phyloP scores from a whole-genome alignment of 768 basidiomycete species.

The Mycena belliarum region DNA sequence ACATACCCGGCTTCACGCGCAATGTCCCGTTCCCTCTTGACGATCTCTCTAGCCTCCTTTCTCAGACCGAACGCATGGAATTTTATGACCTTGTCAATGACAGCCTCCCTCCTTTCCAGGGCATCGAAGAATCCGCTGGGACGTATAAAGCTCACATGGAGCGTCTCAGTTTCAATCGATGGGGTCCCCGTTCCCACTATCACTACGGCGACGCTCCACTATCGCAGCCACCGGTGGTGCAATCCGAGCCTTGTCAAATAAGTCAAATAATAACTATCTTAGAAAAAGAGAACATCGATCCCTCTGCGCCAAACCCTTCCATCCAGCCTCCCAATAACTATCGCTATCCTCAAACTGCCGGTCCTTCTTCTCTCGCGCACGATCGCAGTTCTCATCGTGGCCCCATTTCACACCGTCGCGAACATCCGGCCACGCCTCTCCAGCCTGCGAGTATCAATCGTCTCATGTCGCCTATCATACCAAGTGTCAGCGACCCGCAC shows the following conservation, averaged over 20 bases:
- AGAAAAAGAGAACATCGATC: conserved; percentile 18
- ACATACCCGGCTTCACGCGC: not conserved
- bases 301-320: not conserved
- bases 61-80: conserved; percentile 11
- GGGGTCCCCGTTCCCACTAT: not conserved
- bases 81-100: conserved; percentile 18
- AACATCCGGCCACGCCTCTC: not conserved
- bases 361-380: not conserved
- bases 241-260: no score
- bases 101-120: conserved; percentile 5
- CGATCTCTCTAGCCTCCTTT: conserved; percentile 4
- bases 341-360: not conserved
- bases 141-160: conserved; percentile 18
- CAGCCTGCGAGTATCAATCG: not conserved
- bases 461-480: not conserved
- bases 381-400: not conserved
- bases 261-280: not conserved
- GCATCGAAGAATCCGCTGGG: conserved; percentile 12
- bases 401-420: not conserved
- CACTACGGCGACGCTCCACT: not conserved
- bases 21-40: conserved; percentile 9
- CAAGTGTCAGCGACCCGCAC: not conserved
- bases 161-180: conserved; percentile 9
- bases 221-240: not conserved
- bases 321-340: not conserved